These are phyloP conservation scores for Alternaria sp. DNA, from an alignment of 2,329 filamentous ascomycete genomes.

Conservation along the genomic window DNA sequence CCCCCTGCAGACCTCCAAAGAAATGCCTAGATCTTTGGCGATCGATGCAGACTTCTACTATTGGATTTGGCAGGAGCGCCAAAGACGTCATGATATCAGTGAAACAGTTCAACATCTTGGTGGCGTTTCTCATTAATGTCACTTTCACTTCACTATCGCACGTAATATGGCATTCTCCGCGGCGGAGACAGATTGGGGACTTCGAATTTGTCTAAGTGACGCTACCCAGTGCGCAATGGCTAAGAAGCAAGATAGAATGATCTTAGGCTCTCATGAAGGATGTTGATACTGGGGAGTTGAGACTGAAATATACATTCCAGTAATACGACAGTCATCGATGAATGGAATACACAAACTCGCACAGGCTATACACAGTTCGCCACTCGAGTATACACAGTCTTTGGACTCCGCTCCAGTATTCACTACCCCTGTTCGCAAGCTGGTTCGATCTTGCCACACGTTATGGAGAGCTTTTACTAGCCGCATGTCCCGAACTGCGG, in stretches of 20 bases:
- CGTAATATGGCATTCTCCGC: background rate
- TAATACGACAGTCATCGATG: background rate
- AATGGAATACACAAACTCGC: background rate
- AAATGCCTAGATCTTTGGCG: background rate
- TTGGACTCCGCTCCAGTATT: background rate
- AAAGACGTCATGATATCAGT: background rate
- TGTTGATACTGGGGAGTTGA: background rate
- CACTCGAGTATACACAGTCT: background rate
- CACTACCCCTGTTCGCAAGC: background rate
- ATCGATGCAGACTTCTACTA: background rate
- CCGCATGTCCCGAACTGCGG: slow-evolving; percentile 33
- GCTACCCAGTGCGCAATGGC: background rate
- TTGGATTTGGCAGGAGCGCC: background rate
- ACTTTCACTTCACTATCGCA: background rate
- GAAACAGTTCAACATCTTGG: background rate
- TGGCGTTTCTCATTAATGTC: background rate
- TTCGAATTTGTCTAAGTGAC: background rate
- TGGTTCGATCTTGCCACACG: background rate
- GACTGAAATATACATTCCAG: background rate
- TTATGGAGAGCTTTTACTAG: background rate
- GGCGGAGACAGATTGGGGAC: background rate
- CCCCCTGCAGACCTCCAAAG: background rate
- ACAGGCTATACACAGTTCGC: background rate
- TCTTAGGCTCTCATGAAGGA: background rate
- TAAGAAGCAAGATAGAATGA: background rate